Evolutionary conservation across 306 rosid species (phyloP).

Genomic region (Pueraria montana): DNA sequence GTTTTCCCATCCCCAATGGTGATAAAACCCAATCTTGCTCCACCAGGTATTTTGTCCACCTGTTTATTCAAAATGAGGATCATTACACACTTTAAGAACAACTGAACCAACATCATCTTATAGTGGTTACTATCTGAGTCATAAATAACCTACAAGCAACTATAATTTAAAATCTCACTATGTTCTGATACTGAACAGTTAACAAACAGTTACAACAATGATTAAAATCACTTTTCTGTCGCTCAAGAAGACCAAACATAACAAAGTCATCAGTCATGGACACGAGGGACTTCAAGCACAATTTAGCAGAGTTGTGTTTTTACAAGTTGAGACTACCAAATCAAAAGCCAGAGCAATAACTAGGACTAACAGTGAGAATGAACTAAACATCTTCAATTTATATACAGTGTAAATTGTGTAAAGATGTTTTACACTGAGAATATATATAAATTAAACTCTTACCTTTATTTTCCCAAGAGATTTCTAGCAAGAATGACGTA

Average conservation of each 20-base stretch:
- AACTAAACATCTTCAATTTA: background rate
- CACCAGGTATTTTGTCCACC: conserved; percentile 92
- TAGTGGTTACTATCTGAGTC: no score
- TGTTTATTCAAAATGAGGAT: conserved; percentile 48
- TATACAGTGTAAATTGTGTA: no score
- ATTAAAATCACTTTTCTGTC: background rate
- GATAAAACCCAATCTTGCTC: conserved; percentile 89
- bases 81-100: background rate
- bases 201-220: background rate
- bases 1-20: conserved; percentile 82
- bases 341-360: background rate
- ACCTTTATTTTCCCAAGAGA: background rate
- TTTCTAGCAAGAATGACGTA: background rate
- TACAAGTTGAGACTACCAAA: conserved; percentile 14
- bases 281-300: background rate
- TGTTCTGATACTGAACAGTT: no score
- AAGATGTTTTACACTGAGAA: no score
- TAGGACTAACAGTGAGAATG: background rate
- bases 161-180: no score
- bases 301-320: background rate
- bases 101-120: background rate
- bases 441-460: no score
- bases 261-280: no score
- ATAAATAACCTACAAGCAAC: no score
- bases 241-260: background rate